Evolutionary conservation across 495 filamentous ascomycete genomes (phyloP).

Genomic region (Neurospora intermedia): DNA sequence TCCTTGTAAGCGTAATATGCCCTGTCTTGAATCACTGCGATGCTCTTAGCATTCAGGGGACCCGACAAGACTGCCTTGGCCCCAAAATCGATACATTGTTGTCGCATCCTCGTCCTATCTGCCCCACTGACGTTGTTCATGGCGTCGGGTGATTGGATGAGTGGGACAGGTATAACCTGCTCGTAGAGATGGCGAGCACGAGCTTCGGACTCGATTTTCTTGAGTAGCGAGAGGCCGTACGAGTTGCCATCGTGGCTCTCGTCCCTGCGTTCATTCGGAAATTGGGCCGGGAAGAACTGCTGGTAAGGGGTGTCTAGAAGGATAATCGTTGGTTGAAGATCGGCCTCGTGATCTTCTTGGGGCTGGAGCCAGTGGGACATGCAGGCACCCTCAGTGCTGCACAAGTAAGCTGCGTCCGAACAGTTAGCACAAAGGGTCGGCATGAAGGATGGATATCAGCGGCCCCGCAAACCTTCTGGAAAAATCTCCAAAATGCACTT

Average conservation of each 20-base stretch:
- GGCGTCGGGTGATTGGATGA: slow-evolving; percentile 38
- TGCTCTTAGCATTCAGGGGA: slow-evolving; percentile 57
- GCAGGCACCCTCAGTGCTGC: slow-evolving; percentile 58
- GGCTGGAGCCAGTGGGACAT: slow-evolving; percentile 57
- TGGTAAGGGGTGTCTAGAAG: slow-evolving; percentile 59
- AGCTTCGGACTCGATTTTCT: slow-evolving; percentile 58
- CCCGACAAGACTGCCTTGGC: slow-evolving; percentile 75
- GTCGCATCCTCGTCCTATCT: slow-evolving; percentile 35
- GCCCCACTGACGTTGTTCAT: slow-evolving; percentile 25
- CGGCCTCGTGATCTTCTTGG: slow-evolving; percentile 48
- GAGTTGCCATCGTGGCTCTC: slow-evolving; percentile 40
- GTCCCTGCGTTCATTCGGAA: slow-evolving; percentile 21
- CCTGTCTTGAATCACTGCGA: slow-evolving; percentile 67
- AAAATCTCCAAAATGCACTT: slow-evolving; percentile 37
- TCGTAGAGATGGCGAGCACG: slow-evolving; percentile 61
- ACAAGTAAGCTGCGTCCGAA: slow-evolving; percentile 53
- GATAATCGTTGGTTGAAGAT: slow-evolving; percentile 62
- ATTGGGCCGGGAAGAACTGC: slow-evolving; percentile 31
- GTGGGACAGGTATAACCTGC: slow-evolving; percentile 61
- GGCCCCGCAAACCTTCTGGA: slow-evolving; percentile 31
- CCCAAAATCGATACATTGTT: slow-evolving; percentile 70
- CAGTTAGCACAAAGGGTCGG: slow-evolving; percentile 15
- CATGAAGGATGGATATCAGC: not conserved
- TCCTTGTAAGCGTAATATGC: slow-evolving; percentile 71
- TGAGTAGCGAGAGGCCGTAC: slow-evolving; percentile 58